phyloP scores from a whole-genome alignment of 768 basidiomycete genomes.

The Stropharia rugosoannulata region DNA sequence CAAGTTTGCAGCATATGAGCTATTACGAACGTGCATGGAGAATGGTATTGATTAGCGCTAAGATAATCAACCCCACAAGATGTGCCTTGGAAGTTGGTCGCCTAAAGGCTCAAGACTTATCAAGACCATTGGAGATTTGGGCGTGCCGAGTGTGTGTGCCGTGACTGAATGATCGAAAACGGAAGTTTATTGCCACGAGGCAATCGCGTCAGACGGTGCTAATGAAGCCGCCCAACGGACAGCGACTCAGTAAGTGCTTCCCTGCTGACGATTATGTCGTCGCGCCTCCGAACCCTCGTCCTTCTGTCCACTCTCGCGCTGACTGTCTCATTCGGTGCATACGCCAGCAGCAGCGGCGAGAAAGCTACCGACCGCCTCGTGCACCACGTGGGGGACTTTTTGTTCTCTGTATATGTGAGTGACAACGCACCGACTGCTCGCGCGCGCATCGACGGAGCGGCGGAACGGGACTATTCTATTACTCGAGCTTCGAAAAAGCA shows the following conservation, averaged over 20 bases:
- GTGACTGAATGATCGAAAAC: conserved; percentile 8
- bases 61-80: no score
- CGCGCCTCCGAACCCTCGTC: conserved; percentile 22
- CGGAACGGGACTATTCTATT: background rate
- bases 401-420: background rate
- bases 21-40: no score
- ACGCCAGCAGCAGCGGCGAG: background rate
- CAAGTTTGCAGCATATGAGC: no score
- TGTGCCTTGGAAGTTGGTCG: no score
- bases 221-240: background rate
- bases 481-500: background rate
- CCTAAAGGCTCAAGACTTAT: background rate
- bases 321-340: background rate
- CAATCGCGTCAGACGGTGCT: background rate
- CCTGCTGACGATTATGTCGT: conserved; percentile 26
- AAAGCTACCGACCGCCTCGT: background rate
- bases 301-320: conserved; percentile 16
- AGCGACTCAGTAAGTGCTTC: background rate
- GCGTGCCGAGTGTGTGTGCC: background rate
- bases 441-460: background rate
- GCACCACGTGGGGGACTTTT: background rate
- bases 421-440: no score
- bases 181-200: conserved; percentile 21
- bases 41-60: no score
- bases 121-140: background rate